Percentiles rank a stretch among this genome's conserved stretches.
These are phyloP conservation scores for Candida pseudoglaebosa DNA, from an alignment of 805 yeast genomes.

Conservation along the genomic window DNA sequence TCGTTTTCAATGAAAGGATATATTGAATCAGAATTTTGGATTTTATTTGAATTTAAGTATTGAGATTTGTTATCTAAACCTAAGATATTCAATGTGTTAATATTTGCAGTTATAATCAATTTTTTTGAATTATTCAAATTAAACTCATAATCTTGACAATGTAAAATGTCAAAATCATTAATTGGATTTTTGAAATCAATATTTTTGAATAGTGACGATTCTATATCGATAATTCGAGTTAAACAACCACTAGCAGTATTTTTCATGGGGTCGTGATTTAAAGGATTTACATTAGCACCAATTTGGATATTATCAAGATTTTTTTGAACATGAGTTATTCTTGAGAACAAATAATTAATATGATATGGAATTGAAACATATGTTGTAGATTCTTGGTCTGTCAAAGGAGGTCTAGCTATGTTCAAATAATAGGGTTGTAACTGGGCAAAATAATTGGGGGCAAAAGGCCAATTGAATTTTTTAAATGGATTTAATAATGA, in stretches of 20 bases:
- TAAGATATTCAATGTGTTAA: constrained; percentile 47
- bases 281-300: constrained; percentile 53
- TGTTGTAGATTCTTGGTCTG: constrained; percentile 41
- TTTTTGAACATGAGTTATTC: constrained; percentile 28
- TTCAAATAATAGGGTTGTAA: constrained; percentile 28
- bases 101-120: constrained; percentile 44
- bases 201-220: constrained; percentile 4
- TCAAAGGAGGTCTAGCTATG: constrained; percentile 34
- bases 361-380: constrained; percentile 52
- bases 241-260: constrained; percentile 49
- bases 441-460: constrained; percentile 12
- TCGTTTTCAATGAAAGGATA: constrained; percentile 18
- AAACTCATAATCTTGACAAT: background rate
- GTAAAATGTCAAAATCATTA: constrained; percentile 1
- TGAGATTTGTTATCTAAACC: constrained; percentile 26
- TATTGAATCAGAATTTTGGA: constrained; percentile 17
- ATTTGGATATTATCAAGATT: constrained; percentile 42
- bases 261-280: constrained; percentile 49
- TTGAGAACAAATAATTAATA: constrained; percentile 39
- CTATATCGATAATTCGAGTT: constrained; percentile 16
- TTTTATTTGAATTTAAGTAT: constrained; percentile 19
- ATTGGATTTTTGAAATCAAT: constrained; percentile 1
- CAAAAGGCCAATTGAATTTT: constrained; percentile 23
- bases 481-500: constrained; percentile 3
- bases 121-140: constrained; percentile 13